Evolutionary conservation across 208 protist species (phyloP).

Genomic region (Naegleria gruberi): DNA sequence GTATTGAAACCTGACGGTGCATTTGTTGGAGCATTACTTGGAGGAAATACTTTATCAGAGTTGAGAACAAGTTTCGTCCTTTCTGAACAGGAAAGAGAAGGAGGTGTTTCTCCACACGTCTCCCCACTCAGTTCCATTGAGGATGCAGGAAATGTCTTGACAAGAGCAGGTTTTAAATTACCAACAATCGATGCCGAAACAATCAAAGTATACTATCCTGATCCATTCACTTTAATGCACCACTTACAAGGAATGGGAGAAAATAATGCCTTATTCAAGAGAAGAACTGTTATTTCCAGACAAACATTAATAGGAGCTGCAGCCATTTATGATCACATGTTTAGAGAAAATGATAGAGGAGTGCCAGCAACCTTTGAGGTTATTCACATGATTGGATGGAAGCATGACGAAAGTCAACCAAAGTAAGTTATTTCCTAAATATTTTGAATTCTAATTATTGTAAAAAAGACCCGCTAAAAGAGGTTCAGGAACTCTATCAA

Average conservation of each 20-base stretch:
- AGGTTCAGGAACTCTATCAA: neutral
- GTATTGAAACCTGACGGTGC: constrained; percentile 74
- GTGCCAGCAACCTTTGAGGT: constrained; percentile 77
- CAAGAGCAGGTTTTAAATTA: constrained; percentile 69
- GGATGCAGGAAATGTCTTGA: constrained; percentile 65
- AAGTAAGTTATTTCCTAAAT: constrained; percentile 34
- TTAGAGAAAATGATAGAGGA: constrained; percentile 59
- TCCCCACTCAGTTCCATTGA: constrained; percentile 73
- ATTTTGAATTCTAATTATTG: neutral
- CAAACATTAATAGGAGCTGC: constrained; percentile 61
- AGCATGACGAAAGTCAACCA: constrained; percentile 63
- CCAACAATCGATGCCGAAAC: constrained; percentile 64
- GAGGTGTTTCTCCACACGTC: constrained; percentile 70
- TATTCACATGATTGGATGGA: constrained; percentile 75
- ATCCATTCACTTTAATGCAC: constrained; percentile 72
- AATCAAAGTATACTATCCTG: constrained; percentile 27
- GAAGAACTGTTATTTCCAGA: constrained; percentile 49
- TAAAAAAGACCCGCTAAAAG: neutral
- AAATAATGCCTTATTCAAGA: constrained; percentile 60
- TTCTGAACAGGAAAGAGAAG: constrained; percentile 67
- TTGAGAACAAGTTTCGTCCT: constrained; percentile 69
- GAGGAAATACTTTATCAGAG: constrained; percentile 79
- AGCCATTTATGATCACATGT: constrained; percentile 70
- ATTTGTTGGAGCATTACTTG: constrained; percentile 68
- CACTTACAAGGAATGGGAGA: constrained; percentile 73